A percentile compares a stretch with the other conserved stretches of the same genome.
Conservation (phyloP, 1,284 basidiomycete species). For the Xerocomus minutiporus region DNA sequence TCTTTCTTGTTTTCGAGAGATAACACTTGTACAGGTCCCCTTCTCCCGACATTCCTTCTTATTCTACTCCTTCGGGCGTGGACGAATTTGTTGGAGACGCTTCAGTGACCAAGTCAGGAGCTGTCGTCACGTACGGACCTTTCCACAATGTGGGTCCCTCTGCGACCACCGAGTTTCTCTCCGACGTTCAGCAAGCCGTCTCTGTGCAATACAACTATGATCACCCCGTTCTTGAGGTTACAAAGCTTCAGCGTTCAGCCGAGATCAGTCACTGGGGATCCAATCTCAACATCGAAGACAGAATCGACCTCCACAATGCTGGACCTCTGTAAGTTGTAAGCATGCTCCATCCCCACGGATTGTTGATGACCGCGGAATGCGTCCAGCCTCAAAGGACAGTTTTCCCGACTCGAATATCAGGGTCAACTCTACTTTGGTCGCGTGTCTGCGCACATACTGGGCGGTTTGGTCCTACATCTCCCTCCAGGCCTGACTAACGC, state of each 20-base stretch:
- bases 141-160: constrained; percentile 72
- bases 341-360: neutral
- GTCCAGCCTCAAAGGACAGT: constrained; percentile 86
- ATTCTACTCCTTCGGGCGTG: constrained; percentile 57
- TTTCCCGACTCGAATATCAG: constrained; percentile 89
- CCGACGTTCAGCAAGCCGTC: constrained; percentile 60
- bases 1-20: constrained; percentile 6
- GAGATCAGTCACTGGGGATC: constrained; percentile 98
- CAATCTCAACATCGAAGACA: constrained; percentile 91
- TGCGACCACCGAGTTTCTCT: constrained; percentile 49
- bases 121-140: constrained; percentile 85
- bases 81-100: constrained; percentile 53
- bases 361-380: neutral
- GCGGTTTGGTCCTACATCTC: constrained; percentile 67
- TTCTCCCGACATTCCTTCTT: constrained; percentile 62
- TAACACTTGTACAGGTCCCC: constrained; percentile 48
- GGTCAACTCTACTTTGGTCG: constrained; percentile 63
- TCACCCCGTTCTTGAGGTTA: constrained; percentile 74
- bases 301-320: constrained; percentile 79
- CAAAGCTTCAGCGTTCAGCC: constrained; percentile 68
- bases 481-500: constrained; percentile 77
- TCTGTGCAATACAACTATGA: constrained; percentile 80
- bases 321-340: constrained; percentile 72
- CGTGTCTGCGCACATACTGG: constrained; percentile 65
- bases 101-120: constrained; percentile 69